Conservation (phyloP, 345 rosid genomes). For the Eucalyptus sp. region DNA sequence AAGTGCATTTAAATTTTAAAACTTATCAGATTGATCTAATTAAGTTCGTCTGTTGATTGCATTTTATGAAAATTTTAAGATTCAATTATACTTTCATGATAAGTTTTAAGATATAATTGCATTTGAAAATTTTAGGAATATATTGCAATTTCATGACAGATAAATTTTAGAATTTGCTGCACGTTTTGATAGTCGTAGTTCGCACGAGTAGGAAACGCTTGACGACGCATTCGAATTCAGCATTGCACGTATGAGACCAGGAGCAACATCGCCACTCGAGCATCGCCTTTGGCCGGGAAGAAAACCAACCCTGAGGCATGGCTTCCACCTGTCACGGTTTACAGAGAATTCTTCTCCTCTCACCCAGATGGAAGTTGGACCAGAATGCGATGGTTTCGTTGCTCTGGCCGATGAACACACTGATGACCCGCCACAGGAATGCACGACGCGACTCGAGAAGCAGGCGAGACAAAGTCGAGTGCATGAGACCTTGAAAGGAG, state of each 20-base stretch:
- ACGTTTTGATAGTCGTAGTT: no score
- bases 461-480: background rate
- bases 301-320: background rate
- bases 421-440: background rate
- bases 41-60: rapidly evolving
- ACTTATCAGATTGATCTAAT: no score
- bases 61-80: no score
- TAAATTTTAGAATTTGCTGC: no score
- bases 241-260: background rate
- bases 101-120: no score
- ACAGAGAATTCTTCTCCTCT: background rate
- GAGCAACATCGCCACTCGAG: background rate
- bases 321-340: background rate
- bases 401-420: background rate
- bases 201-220: background rate
- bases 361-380: background rate
- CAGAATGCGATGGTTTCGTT: background rate
- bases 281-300: background rate
- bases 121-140: no score
- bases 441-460: background rate
- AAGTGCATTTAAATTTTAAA: no score
- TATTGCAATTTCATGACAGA: no score
- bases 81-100: no score
- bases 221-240: background rate
- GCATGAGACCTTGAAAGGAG: background rate